These are phyloP conservation scores for Leishmania aethiopica DNA, from an alignment of 208 protist genomes.

Conservation along the genomic window DNA sequence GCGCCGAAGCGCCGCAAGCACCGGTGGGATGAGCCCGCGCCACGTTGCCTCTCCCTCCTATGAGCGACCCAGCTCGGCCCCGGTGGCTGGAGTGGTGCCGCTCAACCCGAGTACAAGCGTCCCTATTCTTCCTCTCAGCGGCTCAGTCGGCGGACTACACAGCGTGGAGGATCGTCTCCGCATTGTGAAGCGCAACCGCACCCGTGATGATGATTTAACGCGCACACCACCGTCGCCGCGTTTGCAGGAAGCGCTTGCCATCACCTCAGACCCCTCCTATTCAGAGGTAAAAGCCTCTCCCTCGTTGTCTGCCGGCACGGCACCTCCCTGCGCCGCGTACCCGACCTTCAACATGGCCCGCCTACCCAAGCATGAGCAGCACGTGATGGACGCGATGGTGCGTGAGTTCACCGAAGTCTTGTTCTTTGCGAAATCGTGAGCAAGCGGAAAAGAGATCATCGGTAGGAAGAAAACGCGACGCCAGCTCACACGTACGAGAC, in stretches of 20 bases:
- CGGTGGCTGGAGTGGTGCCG: conserved; percentile 20
- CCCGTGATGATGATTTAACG: conserved; percentile 8
- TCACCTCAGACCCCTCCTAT: not conserved
- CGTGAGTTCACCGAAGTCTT: conserved; percentile 66
- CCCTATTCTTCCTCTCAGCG: not conserved
- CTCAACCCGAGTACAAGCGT: conserved; percentile 18
- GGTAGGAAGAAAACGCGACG: not conserved
- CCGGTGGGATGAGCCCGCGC: conserved; percentile 17
- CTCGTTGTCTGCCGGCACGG: conserved; percentile 11
- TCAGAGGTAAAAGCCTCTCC: not conserved
- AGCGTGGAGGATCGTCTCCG: conserved; percentile 78
- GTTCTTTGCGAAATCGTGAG: conserved; percentile 41
- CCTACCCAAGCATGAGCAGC: conserved; percentile 73
- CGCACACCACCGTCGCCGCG: conserved; percentile 3
- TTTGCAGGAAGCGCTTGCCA: not conserved
- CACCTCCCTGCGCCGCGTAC: conserved; percentile 65
- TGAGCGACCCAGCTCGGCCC: conserved; percentile 45
- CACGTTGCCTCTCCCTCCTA: conserved; percentile 8
- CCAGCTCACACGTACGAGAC: not conserved
- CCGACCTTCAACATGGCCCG: conserved; percentile 58
- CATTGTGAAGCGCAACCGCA: conserved; percentile 75
- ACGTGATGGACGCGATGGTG: conserved; percentile 73
- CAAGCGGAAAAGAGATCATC: not conserved
- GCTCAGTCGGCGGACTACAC: conserved; percentile 5
- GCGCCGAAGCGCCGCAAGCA: conserved; percentile 6